Evolutionary conservation across 2,329 filamentous ascomycete species (phyloP).

Genomic region (Polychaeton citri): DNA sequence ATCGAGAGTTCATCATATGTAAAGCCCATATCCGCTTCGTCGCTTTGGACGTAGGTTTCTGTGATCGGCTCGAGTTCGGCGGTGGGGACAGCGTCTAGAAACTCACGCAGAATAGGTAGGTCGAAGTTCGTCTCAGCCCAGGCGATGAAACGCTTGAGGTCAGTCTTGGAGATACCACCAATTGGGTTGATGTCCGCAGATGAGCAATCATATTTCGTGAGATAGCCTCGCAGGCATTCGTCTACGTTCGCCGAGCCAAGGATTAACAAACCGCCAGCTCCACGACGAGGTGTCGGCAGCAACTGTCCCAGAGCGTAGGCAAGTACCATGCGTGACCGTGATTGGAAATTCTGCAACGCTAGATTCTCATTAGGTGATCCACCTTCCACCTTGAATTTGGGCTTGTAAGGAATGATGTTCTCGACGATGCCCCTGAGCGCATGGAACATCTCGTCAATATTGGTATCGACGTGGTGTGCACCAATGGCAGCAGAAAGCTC

Average conservation of each 20-base stretch:
- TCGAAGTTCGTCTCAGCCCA: constrained; percentile 47
- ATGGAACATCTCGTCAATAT: constrained; percentile 56
- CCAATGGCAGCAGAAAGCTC: constrained; percentile 50
- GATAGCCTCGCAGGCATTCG: constrained; percentile 43
- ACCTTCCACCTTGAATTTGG: constrained; percentile 51
- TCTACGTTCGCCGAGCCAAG: constrained; percentile 57
- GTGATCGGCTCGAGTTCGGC: constrained; percentile 50
- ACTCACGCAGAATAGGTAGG: constrained; percentile 52
- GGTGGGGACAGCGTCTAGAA: constrained; percentile 43
- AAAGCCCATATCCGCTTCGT: constrained; percentile 43
- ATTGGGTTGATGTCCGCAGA: constrained; percentile 49
- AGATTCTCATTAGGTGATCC: constrained; percentile 47
- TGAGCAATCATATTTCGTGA: constrained; percentile 58
- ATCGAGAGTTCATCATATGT: constrained; percentile 41
- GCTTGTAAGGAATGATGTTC: constrained; percentile 45
- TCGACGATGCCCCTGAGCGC: constrained; percentile 48
- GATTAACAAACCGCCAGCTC: constrained; percentile 48
- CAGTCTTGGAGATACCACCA: constrained; percentile 50
- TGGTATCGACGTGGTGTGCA: constrained; percentile 56
- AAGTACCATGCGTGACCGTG: constrained; percentile 51
- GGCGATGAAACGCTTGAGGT: constrained; percentile 58
- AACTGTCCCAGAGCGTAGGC: constrained; percentile 52
- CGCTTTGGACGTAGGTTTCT: constrained; percentile 44
- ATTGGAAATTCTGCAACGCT: constrained; percentile 56
- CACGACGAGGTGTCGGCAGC: constrained; percentile 46